Evolutionary conservation across 106 monocot species (phyloP), one percentile per base, ranked within the genome.

Genomic region (Gastrodia elata): DNA sequence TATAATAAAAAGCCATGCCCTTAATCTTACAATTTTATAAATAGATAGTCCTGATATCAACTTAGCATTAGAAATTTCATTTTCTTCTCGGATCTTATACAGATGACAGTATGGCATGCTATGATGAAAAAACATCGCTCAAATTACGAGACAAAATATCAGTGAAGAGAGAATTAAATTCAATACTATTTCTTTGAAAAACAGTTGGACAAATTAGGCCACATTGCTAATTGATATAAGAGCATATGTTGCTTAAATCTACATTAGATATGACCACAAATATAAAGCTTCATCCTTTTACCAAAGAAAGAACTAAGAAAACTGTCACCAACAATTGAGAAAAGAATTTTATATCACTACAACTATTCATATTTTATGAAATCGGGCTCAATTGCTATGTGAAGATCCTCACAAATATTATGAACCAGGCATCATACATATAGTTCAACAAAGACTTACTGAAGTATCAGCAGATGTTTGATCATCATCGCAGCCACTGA

Each of bases 391-490:
- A 61, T 10, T 61, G 1, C 15, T 41, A 70, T 27, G 20, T 26
- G 5, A 25, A 70, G 39, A 28, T 70, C 27, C 70, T 41, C n/a
- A 42, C 43, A 43, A 68, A 69, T 39, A 38, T 8, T 22, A 69
- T 39, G 33, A 69, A 39, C 24, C 33, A 26, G 25, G 28, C 70
- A 28, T 70, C 41, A 39, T 34, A 13, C 24, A 24, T 41, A 20
- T 8, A 70, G 22, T 33, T 16, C 4, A 78, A 72, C 20, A 71
- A 41, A 20, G 28, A 30, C 41, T 86, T 79, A 94, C 94, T 71
- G 91, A 84, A 35, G 94, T 94, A 82, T 94, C 94, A 69, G 91
- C 94, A 73, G 94, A 91, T 7, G 89, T 91, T 78, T 94, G 94
- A 74, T 91, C 37, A 80, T 97, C 97, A 77, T 90, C 93, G 78